A percentile compares a stretch with the other conserved stretches of the same genome.
Evolutionary conservation across 176 grass and related monocot genomes (phyloP).

Genomic region (Lolium multiflorum): DNA sequence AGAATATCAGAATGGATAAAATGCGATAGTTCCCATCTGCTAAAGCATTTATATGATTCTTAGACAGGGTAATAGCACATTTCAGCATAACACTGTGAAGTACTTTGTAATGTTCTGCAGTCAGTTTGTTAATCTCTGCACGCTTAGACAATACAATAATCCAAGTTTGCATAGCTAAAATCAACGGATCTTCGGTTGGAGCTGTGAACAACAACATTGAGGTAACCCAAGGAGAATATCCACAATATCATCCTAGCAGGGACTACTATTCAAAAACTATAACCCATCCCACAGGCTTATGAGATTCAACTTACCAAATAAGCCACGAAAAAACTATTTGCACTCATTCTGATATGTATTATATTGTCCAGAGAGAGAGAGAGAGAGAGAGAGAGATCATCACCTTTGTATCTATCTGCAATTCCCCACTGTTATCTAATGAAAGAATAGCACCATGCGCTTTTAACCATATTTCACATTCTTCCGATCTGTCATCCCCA

Average conservation of each 20-base stretch:
- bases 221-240: background rate
- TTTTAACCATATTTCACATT: slow-evolving; percentile 90
- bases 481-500: slow-evolving; percentile 56
- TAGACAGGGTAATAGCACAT: slow-evolving; percentile 13
- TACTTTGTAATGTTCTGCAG: background rate
- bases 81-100: slow-evolving; percentile 13
- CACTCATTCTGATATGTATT: background rate
- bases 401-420: slow-evolving; percentile 93
- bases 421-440: slow-evolving; percentile 62
- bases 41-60: background rate
- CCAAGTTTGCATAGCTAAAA: background rate
- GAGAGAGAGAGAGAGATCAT: slow-evolving; percentile 26
- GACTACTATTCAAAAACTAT: slow-evolving; percentile 2
- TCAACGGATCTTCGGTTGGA: slow-evolving; percentile 2
- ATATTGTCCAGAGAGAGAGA: background rate
- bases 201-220: background rate
- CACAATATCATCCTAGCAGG: slow-evolving; percentile 13
- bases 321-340: background rate
- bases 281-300: slow-evolving; percentile 22
- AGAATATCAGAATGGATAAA: slow-evolving; percentile 19
- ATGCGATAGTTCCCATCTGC: slow-evolving; percentile 12
- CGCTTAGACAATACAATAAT: background rate
- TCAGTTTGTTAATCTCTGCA: slow-evolving; percentile 6
- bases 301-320: slow-evolving; percentile 19
- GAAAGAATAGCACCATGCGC: slow-evolving; percentile 81